Evolutionary conservation across 2,329 filamentous ascomycete species (phyloP), one percentile per base, ranked within the genome.

Genomic region (Penicillium hesseltinei): DNA sequence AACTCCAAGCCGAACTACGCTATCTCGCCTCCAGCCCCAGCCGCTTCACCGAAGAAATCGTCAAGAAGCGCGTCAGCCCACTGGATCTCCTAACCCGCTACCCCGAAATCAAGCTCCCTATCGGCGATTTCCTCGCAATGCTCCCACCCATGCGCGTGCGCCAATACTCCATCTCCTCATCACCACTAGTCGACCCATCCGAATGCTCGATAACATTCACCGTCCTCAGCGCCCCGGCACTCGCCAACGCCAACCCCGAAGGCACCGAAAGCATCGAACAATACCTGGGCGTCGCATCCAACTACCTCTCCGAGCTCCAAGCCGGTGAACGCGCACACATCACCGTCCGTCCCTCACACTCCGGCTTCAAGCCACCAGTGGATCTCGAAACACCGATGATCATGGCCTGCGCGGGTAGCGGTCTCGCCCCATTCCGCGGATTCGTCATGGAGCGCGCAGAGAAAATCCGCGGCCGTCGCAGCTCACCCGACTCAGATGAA

Each of bases 131-230:
- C 76, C 79, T 94, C 8, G 80, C 81, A 35, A 87, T 91, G 80
- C 81, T 92, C 0, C 88, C 88, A 2, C 87, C 89, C 0, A 90
- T 94, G 86, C 85, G 89, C 29, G 81, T 90, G 39, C 83, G 89
- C n/a, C 87, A 90, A 71, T 92, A 92, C 77, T 90, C 86, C 33
- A 91, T 92, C 67, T 91, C 89, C 0, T 91, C 88, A 0, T 90
- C 88, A 0, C 88, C 89, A 0, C 78, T 90, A 0, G 78, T 77
- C 60, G 81, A 87, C 60, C 78, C 83, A 0, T 76, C 75, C 11
- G 78, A 79, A 56, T 82, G 83, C 50, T 86, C 87, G 0, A 80
- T 92, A 27, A 91, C 88, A 4, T 91, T 88, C 75, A 81, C 82
- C 3, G 81, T 92, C 1, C 80, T 90, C 50, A 80, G 87, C 47